Percentiles rank a stretch among this genome's conserved stretches.
Evolutionary conservation across 2,329 filamentous ascomycete genomes (phyloP).

Genomic region (Fusarium tanahbumbuense): DNA sequence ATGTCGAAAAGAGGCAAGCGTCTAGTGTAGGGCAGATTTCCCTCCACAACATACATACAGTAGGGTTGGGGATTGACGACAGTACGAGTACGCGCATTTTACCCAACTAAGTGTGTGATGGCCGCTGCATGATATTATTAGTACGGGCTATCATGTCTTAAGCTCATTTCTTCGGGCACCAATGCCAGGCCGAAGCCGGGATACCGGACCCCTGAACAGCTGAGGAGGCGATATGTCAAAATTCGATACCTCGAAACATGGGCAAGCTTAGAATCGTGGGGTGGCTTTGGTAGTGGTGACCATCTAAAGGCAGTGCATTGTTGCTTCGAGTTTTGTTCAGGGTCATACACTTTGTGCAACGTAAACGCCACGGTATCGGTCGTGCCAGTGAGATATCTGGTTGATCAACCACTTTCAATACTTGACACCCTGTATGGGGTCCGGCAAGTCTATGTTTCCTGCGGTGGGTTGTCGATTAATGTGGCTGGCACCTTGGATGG

Average conservation of each 20-base stretch:
- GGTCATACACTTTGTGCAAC: slow-evolving; percentile 5
- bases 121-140: slow-evolving; percentile 28
- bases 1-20: background rate
- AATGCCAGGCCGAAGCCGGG: slow-evolving; percentile 28
- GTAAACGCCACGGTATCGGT: slow-evolving; percentile 4
- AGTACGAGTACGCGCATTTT: background rate
- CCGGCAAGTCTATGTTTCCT: background rate
- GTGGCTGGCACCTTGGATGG: slow-evolving; percentile 3
- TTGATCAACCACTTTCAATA: background rate
- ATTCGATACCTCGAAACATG: slow-evolving; percentile 1
- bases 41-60: slow-evolving; percentile 1
- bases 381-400: background rate
- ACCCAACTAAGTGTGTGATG: slow-evolving; percentile 9
- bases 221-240: slow-evolving; percentile 24
- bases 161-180: slow-evolving; percentile 25
- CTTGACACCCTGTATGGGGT: background rate
- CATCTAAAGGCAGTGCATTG: slow-evolving; percentile 8
- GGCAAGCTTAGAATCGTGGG: background rate
- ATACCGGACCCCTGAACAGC: slow-evolving; percentile 29
- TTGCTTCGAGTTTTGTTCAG: slow-evolving; percentile 2
- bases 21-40: slow-evolving; percentile 6
- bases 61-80: background rate
- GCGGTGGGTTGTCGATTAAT: slow-evolving; percentile 3
- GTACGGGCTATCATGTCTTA: slow-evolving; percentile 12
- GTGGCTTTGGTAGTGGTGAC: background rate